Base-by-base conservation (phyloP, 768 basidiomycete species). In the Lactarius tabidus region DNA sequence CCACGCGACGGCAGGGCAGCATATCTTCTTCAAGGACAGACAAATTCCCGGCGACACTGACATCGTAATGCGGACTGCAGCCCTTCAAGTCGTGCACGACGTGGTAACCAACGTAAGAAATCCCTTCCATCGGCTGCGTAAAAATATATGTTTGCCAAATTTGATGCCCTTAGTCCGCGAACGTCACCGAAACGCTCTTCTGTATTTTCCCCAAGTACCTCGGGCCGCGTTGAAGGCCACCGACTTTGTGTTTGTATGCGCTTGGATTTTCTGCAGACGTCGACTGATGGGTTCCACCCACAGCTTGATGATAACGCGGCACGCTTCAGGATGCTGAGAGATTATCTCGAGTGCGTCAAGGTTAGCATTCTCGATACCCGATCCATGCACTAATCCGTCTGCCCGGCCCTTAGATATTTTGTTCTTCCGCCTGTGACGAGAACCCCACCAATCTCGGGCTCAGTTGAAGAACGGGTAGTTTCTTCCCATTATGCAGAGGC, bases 191-290 rank as follows among this genome's bases (percentile, higher is more conserved):
- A 71, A 91, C 90, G 0, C 71, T 93, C 1, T 85, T 95, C 72
- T 93, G 85, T 72, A 86, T 88, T 2, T 80, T 89, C 36, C 89
- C n/a, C 90, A 0, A 89, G 86, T 69, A n/a, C 90, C 0, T 93
- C 91, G 0, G 91, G 87, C 0, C 79, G 84, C 10, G n/a, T 93
- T 0, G 84, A 85, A 15, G 76, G 79, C n/a, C 87, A 88, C 70
- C 88, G 90, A 77, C 91, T 89, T 33, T 62, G 81, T 72, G 15
- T 20, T 0, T 14, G 52, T 2, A 10, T 23, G n/a, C 18, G 43
- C 8, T 26, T n/a, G n/a, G 10, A 3, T 14, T 28, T 6, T 15
- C 3, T 48, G 23, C 51, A n/a, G 33, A 3, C 5, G 26, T 60
- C 48, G 8, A 29, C 38, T 35, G 28, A 60, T 4, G 23, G 18